These are phyloP conservation scores for Monilinia fructigena DNA, from an alignment of 2,329 filamentous ascomycete species.

Conservation along the genomic window DNA sequence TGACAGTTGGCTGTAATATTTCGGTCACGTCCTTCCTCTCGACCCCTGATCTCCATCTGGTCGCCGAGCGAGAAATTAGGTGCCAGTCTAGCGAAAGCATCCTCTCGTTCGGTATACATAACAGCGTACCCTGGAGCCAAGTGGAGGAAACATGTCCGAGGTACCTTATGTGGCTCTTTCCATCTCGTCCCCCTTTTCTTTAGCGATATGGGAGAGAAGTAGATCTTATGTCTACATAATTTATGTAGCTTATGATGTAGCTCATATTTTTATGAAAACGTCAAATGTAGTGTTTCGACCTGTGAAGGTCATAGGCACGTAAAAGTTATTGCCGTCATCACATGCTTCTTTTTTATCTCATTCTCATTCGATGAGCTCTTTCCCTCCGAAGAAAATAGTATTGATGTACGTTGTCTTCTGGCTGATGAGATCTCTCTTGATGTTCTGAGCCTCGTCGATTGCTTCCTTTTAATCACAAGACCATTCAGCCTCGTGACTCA, in stretches of 20 bases:
- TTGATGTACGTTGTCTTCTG: background rate
- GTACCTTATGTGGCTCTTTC: too few relatives aligned
- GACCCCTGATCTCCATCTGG: background rate
- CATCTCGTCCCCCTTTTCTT: background rate
- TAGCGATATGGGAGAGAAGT: background rate
- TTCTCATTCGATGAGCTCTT: background rate
- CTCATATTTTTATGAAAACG: background rate
- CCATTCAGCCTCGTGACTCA: background rate
- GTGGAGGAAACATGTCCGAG: background rate
- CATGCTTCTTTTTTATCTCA: background rate
- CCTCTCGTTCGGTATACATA: too few relatives aligned
- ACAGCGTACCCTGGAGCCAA: background rate
- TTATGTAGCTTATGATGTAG: background rate
- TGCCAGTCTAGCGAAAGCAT: background rate
- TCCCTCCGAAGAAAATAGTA: background rate
- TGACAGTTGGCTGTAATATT: background rate
- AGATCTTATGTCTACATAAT: background rate
- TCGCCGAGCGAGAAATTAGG: background rate
- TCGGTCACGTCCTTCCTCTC: background rate
- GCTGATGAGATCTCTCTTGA: background rate
- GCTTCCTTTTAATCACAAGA: background rate
- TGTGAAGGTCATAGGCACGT: background rate
- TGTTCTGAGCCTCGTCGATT: background rate
- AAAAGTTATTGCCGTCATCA: background rate
- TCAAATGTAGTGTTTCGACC: background rate